Conservation (phyloP, 129 eudicot genomes). For the Flaveria linearis region DNA sequence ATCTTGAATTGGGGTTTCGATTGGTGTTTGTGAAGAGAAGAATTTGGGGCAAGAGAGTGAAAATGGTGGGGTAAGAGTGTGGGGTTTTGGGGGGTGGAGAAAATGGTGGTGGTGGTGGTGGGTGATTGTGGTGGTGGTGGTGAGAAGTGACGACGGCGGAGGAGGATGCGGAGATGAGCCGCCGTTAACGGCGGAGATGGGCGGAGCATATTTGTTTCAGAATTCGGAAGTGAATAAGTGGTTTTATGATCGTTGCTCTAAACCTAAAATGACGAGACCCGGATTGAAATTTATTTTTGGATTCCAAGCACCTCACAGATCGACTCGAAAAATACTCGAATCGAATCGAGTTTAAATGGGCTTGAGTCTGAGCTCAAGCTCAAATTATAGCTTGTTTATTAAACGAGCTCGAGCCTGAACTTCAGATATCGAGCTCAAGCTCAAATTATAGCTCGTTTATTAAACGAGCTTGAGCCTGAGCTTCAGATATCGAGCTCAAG, state of each 20-base stretch:
- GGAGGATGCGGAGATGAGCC: constrained; percentile 39
- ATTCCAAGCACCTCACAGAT: no score
- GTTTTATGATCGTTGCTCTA: not conserved
- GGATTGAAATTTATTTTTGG: not conserved
- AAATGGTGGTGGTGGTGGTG: constrained; percentile 1
- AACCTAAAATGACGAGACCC: constrained; percentile 26
- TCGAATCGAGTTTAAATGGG: no score
- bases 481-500: no score
- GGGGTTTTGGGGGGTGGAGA: constrained; percentile 9
- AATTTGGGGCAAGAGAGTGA: constrained; percentile 13
- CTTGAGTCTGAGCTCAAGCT: no score
- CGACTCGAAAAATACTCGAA: no score
- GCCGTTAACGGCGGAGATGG: constrained; percentile 37
- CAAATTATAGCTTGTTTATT: no score
- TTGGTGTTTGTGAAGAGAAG: constrained; percentile 43
- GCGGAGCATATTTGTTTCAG: constrained; percentile 36
- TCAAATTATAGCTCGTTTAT: no score
- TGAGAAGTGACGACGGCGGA: constrained; percentile 44
- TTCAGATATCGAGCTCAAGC: no score
- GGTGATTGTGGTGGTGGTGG: constrained; percentile 17
- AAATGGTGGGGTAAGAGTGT: constrained; percentile 5
- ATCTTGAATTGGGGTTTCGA: constrained; percentile 27
- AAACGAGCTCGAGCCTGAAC: no score
- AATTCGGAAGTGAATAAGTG: not conserved
- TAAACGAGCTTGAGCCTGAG: no score